A percentile compares a stretch with the other conserved stretches of the same genome.
phyloP scores from a whole-genome alignment of 192 early-diverging fungal species.

The Umbelopsis vinacea region DNA sequence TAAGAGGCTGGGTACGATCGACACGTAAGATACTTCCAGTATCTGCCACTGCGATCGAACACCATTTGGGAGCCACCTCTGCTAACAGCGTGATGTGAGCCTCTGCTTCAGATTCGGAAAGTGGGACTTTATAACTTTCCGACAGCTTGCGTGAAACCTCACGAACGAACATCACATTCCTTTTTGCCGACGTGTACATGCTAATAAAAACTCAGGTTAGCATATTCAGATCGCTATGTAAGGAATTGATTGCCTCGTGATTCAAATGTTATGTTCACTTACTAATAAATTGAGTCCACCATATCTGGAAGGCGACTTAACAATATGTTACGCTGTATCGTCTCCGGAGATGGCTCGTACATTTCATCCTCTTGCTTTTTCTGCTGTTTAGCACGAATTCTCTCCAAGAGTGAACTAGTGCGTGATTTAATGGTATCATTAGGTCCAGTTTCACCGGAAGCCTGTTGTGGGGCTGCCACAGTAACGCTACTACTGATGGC shows the following conservation, averaged over 20 bases:
- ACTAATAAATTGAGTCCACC: conserved; percentile 24
- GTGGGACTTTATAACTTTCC: conserved; percentile 25
- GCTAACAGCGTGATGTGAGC: conserved; percentile 17
- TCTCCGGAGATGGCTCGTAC: conserved; percentile 17
- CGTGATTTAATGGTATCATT: conserved; percentile 13
- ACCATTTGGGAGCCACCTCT: conserved; percentile 24
- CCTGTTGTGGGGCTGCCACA: neutral
- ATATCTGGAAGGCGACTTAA: conserved; percentile 28
- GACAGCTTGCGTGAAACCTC: conserved; percentile 12
- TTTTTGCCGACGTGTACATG: conserved; percentile 19
- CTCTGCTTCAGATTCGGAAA: conserved; percentile 19
- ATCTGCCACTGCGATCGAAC: conserved; percentile 7
- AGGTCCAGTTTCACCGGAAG: neutral
- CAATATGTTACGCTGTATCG: conserved; percentile 5
- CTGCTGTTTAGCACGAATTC: conserved; percentile 24
- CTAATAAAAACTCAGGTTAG: conserved; percentile 4
- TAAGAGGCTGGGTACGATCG: neutral
- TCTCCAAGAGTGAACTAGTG: conserved; percentile 3
- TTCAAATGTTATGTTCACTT: neutral
- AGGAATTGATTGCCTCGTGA: neutral
- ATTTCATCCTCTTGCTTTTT: conserved; percentile 23
- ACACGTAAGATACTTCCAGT: conserved; percentile 15
- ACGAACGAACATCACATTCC: conserved; percentile 27
- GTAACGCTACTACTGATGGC: neutral
- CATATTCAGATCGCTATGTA: neutral